Evolutionary conservation across 2,329 filamentous ascomycete species (phyloP).

Genomic region (Alternaria brassicicola): DNA sequence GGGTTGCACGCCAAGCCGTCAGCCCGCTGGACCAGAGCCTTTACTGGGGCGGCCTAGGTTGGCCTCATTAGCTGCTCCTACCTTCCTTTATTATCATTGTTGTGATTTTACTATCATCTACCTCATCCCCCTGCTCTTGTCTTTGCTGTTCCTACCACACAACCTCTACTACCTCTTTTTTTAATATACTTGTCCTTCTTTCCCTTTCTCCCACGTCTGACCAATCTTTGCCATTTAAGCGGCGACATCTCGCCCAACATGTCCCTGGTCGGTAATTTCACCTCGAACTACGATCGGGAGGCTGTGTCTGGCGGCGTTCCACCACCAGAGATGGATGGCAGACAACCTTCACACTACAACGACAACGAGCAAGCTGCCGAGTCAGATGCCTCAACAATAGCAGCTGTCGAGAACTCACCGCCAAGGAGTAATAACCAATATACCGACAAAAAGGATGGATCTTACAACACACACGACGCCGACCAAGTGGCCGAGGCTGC

Average conservation of each 20-base stretch:
- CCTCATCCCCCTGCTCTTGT: conserved; percentile 13
- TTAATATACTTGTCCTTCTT: conserved; percentile 25
- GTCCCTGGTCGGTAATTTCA: conserved; percentile 53
- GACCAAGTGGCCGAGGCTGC: conserved; percentile 27
- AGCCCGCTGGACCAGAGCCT: conserved; percentile 21
- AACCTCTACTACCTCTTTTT: conserved; percentile 19
- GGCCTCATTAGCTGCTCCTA: conserved; percentile 23
- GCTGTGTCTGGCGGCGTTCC: conserved; percentile 47
- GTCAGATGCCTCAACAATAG: conserved; percentile 45
- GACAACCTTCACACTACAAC: conserved; percentile 18
- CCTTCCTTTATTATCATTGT: conserved; percentile 31
- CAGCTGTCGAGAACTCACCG: conserved; percentile 33
- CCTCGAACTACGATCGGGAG: conserved; percentile 51
- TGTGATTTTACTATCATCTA: too few relatives aligned
- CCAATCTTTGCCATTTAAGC: conserved; percentile 8
- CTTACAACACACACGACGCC: conserved; percentile 30
- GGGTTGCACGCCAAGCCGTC: conserved; percentile 28
- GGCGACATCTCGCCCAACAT: conserved; percentile 38
- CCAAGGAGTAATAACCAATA: conserved; percentile 27
- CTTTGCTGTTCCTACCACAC: conserved; percentile 1
- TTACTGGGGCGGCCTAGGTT: conserved; percentile 20
- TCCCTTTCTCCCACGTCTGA: neutral
- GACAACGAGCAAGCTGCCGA: conserved; percentile 27
- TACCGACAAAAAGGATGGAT: conserved; percentile 25
- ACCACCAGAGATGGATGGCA: conserved; percentile 37